Evolutionary conservation across 192 early-diverging fungal species (phyloP).

Genomic region (Radiomyces spectabilis): DNA sequence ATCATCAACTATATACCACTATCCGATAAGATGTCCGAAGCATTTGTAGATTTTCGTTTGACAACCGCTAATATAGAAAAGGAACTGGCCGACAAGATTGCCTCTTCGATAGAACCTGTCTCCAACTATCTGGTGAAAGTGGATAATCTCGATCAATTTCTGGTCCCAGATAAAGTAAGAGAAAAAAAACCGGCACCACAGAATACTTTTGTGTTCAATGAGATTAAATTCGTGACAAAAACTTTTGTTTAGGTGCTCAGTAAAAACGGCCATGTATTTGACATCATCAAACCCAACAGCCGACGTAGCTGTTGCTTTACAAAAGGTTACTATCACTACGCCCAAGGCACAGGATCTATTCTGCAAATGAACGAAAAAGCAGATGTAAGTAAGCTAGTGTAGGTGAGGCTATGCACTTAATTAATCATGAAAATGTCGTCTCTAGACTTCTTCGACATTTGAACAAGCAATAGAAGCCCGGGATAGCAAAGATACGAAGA

Average conservation of each 20-base stretch:
- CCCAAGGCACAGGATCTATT: slow-evolving; percentile 45
- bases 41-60: slow-evolving; percentile 31
- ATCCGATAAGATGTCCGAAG: slow-evolving; percentile 8
- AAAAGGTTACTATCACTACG: slow-evolving; percentile 70
- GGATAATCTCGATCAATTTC: slow-evolving; percentile 28
- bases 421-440: background rate
- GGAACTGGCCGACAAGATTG: slow-evolving; percentile 7
- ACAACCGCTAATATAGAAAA: slow-evolving; percentile 10
- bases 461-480: slow-evolving; percentile 18
- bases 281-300: slow-evolving; percentile 58
- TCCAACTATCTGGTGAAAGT: slow-evolving; percentile 7
- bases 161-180: slow-evolving; percentile 40
- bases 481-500: slow-evolving; percentile 17
- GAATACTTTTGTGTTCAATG: background rate
- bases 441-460: slow-evolving; percentile 26
- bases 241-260: slow-evolving; percentile 27
- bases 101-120: slow-evolving; percentile 7
- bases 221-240: too few relatives aligned
- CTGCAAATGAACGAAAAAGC: slow-evolving; percentile 39
- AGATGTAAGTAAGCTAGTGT: slow-evolving; percentile 30
- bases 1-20: slow-evolving; percentile 36
- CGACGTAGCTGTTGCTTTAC: slow-evolving; percentile 75
- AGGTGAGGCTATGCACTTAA: background rate
- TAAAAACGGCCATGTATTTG: slow-evolving; percentile 46
- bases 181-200: too few relatives aligned